Percentiles rank a stretch among this genome's conserved stretches.
phyloP scores from a whole-genome alignment of 1,284 basidiomycete genomes.

The Neolentinus lepideus region DNA sequence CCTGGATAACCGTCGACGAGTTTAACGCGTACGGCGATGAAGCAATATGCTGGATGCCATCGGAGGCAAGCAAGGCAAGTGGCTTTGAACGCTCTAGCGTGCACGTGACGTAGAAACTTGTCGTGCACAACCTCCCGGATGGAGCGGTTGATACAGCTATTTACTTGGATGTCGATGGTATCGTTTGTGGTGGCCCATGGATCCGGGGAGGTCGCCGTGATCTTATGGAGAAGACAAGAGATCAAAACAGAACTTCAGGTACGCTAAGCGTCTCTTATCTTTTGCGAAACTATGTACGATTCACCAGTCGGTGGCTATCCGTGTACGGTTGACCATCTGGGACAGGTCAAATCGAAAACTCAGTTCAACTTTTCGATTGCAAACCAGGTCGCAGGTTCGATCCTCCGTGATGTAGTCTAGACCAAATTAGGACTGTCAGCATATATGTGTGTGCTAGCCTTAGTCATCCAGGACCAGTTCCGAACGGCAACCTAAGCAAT shows the following conservation, averaged over 20 bases:
- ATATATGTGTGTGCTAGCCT: no score
- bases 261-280: not conserved
- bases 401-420: no score
- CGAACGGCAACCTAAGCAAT: no score
- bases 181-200: not conserved
- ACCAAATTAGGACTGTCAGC: no score
- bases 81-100: not conserved
- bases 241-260: not conserved
- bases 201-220: not conserved
- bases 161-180: not conserved
- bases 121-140: not conserved
- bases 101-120: not conserved
- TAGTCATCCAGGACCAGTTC: no score
- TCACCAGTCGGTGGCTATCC: no score
- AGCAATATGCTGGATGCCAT: constrained; percentile 16
- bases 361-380: no score
- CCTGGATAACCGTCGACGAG: constrained; percentile 16
- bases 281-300: not conserved
- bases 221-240: not conserved
- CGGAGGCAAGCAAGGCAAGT: constrained; percentile 15
- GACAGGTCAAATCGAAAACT: no score
- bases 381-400: no score
- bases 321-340: no score
- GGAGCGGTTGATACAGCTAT: not conserved
- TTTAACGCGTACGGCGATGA: constrained; percentile 3